Evolutionary conservation across 768 basidiomycete species (phyloP), one percentile per base, ranked within the genome.

Genomic region (Psilocybe sp.): DNA sequence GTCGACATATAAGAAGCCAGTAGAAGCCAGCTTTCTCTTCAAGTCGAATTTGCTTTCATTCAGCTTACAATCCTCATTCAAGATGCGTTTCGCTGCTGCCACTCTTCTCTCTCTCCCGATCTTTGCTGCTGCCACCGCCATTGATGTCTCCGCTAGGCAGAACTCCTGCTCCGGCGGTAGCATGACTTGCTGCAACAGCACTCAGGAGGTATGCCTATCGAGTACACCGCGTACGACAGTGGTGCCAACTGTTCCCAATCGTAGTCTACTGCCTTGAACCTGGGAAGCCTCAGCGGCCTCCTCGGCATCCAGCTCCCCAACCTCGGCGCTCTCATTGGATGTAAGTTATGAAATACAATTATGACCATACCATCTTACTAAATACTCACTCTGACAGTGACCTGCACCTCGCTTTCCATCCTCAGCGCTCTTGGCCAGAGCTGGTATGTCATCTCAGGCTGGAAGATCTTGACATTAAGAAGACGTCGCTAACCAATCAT

Each of bases 401-500:
- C 43, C 40, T 57, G 55, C 48, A 44, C 39, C 48, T 49, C 52
- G 35, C 47, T 57, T 40, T 44, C 32, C 15, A 39, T 57, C 52
- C 31, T 53, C 44, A 49, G 52, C 32, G n/a, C 47, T 35, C 44
- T 38, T 38, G 49, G 52, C 28, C 45, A 57, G 23, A 7, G 23
- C 23, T 28, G 23, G 23, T 28, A 28, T 28, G 23, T 28, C 3
- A 28, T 28, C 7, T 28, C 4, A 28, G 23, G n/a, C n/a, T n/a
- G n/a, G n/a, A n/a, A n/a, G n/a, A n/a, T 7, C 4, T 28, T 7
- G 7, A 28, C 7, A 3, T 28, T 28, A 7, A 28, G 23, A 28
- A 28, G 3, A 28, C 23, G 7, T 28, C 23, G 7, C 23, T 28
- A 7, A 28, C 23, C 3, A 28, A 3, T 28, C 39, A 47, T 40